Evolutionary conservation across 768 basidiomycete genomes (phyloP).

Genomic region (Leccinellum albellum): DNA sequence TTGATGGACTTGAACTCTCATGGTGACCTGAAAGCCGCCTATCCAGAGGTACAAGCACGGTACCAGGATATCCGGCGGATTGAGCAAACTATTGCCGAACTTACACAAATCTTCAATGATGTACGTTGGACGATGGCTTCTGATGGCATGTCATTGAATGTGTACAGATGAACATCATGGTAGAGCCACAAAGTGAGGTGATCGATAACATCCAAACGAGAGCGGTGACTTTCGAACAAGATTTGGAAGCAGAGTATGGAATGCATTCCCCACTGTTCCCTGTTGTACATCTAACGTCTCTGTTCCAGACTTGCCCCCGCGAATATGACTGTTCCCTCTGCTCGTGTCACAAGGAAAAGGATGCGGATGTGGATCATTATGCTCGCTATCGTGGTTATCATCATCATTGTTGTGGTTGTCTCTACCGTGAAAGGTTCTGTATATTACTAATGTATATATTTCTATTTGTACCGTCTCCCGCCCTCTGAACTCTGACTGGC

Average conservation of each 20-base stretch:
- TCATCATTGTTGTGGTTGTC: constrained; percentile 60
- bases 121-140: constrained; percentile 39
- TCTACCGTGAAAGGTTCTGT: constrained; percentile 43
- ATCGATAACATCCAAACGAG: constrained; percentile 79
- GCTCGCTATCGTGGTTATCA: constrained; percentile 62
- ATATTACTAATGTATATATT: too few species aligned
- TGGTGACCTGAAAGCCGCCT: constrained; percentile 83
- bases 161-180: constrained; percentile 83
- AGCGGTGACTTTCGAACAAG: constrained; percentile 71
- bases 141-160: not conserved
- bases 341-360: constrained; percentile 84
- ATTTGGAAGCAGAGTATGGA: constrained; percentile 79
- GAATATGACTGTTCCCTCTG: constrained; percentile 80
- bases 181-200: constrained; percentile 91
- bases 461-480: too few species aligned
- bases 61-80: constrained; percentile 96
- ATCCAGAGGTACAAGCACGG: constrained; percentile 92
- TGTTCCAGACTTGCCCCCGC: constrained; percentile 68
- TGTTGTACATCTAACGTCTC: not conserved
- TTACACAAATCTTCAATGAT: constrained; percentile 95
- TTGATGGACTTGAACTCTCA: constrained; percentile 88
- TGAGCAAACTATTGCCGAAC: constrained; percentile 88
- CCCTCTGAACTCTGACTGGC: too few species aligned
- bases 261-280: not conserved
- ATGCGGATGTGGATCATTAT: constrained; percentile 91